Evolutionary conservation across 352 stramenopile species (phyloP), one percentile per base, ranked within the genome.

Genomic region (Phytophthora idaei): DNA sequence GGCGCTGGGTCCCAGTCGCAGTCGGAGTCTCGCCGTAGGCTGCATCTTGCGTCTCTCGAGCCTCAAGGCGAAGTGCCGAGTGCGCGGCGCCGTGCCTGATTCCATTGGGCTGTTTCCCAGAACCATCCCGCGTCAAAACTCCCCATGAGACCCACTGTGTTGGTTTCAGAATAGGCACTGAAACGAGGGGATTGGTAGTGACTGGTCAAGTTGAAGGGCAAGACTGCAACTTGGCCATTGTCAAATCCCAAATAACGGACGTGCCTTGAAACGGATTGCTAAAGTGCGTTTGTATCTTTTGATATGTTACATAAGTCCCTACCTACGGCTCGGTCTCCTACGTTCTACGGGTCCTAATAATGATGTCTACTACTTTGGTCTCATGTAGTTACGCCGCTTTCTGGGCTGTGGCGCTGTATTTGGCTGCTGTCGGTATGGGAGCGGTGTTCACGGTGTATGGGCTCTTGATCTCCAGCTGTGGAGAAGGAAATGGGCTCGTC

Each of bases 81-180:
- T 54, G 44, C 29, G 44, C 34, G 48, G 15, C 29, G 21, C 25
- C 17, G 47, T 17, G 53, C 45, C 65, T 77, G 69, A 77, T 74
- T 71, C 54, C 69, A 75, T 75, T 53, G 57, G 50, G 70, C 61
- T 68, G 67, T 67, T 78, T 78, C 67, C 54, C 36, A 45, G 71
- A 77, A 77, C 65, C 59, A 69, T 71, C 64, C 57, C 63, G 60
- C 68, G 50, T 57, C 15, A 67, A 67, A 69, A 69, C 41, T 66
- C 32, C 59, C 60, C 57, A 63, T 58, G 66, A 65, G 52, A 67
- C 64, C 39, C 41, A 72, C 32, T 62, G 41, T 62, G 51, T 64
- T 64, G 53, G 61, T 73, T 78, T 76, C 50, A 54, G 47, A 54
- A 37, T 41, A 54, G 48, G 25, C 48, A 54, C 48, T 54, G 9